These are phyloP conservation scores for Pistacia atlantica DNA, from an alignment of 345 rosid genomes.

Conservation along the genomic window DNA sequence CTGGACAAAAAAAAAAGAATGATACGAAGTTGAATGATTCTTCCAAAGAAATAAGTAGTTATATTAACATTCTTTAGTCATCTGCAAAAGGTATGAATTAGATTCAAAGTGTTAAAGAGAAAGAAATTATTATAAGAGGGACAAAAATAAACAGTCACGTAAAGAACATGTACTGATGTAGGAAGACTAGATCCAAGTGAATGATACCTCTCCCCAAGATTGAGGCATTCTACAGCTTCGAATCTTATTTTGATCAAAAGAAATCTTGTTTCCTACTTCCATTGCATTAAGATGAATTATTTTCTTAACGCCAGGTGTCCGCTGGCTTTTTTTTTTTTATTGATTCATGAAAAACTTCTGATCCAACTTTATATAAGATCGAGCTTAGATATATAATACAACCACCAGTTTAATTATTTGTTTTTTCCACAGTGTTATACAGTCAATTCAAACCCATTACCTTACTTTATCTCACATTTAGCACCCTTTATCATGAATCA, in stretches of 20 bases:
- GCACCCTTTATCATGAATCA: too few species aligned
- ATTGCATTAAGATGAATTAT: too few species aligned
- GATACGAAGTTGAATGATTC: neutral
- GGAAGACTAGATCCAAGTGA: conserved; percentile 21
- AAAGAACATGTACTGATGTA: conserved; percentile 26
- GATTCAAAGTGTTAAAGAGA: conserved; percentile 38
- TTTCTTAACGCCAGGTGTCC: too few species aligned
- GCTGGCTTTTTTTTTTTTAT: too few species aligned
- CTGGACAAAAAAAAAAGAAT: neutral
- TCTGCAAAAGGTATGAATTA: conserved; percentile 18
- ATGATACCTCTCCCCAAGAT: conserved; percentile 57
- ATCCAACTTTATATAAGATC: too few species aligned
- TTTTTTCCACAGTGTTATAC: too few species aligned
- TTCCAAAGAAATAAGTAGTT: neutral
- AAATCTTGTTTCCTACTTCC: neutral
- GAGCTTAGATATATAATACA: neutral
- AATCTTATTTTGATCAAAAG: conserved; percentile 13
- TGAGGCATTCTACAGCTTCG: conserved; percentile 46
- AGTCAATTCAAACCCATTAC: too few species aligned
- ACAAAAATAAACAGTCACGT: conserved; percentile 19
- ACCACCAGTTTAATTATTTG: too few species aligned
- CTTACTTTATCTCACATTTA: too few species aligned
- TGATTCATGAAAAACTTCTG: too few species aligned
- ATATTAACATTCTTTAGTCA: conserved; percentile 1
- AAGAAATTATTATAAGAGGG: conserved; percentile 2